Evolutionary conservation across 2,329 filamentous ascomycete species (phyloP), one percentile per base, ranked within the genome.

Genomic region (Xylariaceae sp.): DNA sequence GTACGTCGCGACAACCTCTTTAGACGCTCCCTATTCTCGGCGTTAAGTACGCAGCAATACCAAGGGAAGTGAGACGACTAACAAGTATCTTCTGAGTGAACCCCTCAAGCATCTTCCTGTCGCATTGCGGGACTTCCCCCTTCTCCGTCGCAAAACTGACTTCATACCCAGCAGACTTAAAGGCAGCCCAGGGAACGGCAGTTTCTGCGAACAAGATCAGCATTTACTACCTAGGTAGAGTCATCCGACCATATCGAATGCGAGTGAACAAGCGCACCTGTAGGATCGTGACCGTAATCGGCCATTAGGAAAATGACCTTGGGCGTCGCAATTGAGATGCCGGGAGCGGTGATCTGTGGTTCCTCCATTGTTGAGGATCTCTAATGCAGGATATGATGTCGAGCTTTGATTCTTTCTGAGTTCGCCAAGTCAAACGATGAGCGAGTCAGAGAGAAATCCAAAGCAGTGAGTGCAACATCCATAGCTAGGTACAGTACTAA

Each of bases 241-340:
- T n/a, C n/a, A 2, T 18, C 52, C 8, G 42, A 34, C 23, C 23
- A 7, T 18, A 34, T 11, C 8, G 3, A 51, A 49, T 51, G 52
- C 52, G 23, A 51, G n/a, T 18, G 35, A 15, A 17, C 23, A 18
- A 17, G 54, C 63, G 45, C 63, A 82, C 80, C 79, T 50, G 80
- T 82, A 1, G 80, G 81, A 63, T 83, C 80, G 64, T 82, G 78
- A 49, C 80, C 80, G 62, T 82, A 82, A 65, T 83, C 80, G 48
- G 80, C 75, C 79, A 82, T 82, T 56, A 80, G 64, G 49, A 82
- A 76, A 45, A 80, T 66, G 23, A 75, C 75, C 62, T 77, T 79
- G 2, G 70, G 64, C 1, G 62, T 58, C n/a, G 60, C 37, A 23
- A 58, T 57, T 8, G 65, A 58, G 8, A 63, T 61, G 8, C 67